phyloP scores from a whole-genome alignment of 352 stramenopile species.

The Aphanomyces astaci region DNA sequence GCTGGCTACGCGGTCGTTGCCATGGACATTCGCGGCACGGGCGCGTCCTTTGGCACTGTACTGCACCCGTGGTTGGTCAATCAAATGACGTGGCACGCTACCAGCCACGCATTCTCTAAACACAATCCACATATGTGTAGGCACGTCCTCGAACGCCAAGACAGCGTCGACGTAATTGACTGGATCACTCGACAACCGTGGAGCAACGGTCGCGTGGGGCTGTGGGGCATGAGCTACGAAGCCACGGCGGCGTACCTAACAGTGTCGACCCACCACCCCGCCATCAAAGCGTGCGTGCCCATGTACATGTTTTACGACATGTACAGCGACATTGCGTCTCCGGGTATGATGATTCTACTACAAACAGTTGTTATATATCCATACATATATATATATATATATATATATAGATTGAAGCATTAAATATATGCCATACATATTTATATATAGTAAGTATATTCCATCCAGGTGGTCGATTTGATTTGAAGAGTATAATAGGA shows the following conservation, averaged over 20 bases:
- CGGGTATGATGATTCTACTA: too few relatives aligned
- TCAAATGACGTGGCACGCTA: not conserved
- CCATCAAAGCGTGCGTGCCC: slow-evolving; percentile 12
- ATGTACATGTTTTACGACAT: slow-evolving; percentile 23
- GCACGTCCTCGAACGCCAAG: not conserved
- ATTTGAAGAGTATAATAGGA: not conserved
- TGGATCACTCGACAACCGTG: slow-evolving; percentile 28
- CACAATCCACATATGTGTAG: not conserved
- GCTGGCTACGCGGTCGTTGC: slow-evolving; percentile 29
- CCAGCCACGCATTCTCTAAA: too few relatives aligned
- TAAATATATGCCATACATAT: too few relatives aligned
- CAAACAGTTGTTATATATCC: too few relatives aligned
- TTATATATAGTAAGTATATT: too few relatives aligned
- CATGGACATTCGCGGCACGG: slow-evolving; percentile 29
- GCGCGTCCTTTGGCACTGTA: slow-evolving; percentile 26
- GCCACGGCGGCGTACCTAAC: slow-evolving; percentile 27
- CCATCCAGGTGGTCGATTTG: too few relatives aligned
- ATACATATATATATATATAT: too few relatives aligned
- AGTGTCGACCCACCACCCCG: slow-evolving; percentile 4
- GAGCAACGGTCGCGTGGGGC: slow-evolving; percentile 27
- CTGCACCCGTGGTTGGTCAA: slow-evolving; percentile 18
- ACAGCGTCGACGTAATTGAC: slow-evolving; percentile 29
- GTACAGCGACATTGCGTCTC: slow-evolving; percentile 13
- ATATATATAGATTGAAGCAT: too few relatives aligned
- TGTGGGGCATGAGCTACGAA: slow-evolving; percentile 33